Percentiles rank a stretch among this genome's conserved stretches.
These are phyloP conservation scores for Catharanthus roseus DNA, from an alignment of 257 asterid genomes.

Conservation along the genomic window DNA sequence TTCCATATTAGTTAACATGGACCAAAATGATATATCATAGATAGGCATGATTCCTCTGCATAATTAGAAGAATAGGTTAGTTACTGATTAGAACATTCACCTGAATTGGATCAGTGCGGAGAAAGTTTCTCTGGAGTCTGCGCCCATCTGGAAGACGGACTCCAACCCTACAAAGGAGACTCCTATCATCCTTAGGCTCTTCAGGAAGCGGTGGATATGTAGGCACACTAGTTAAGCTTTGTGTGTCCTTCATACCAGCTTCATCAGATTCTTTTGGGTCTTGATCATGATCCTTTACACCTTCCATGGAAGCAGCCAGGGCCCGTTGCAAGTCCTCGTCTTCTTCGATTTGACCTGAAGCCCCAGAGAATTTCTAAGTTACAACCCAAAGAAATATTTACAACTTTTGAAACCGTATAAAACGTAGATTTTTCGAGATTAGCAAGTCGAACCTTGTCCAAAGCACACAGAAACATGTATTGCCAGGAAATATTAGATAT, in stretches of 20 bases:
- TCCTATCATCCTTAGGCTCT: conserved; percentile 77
- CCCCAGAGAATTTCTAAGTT: conserved; percentile 14
- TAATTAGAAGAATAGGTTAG: neutral
- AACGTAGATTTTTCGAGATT: neutral
- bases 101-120: conserved; percentile 81
- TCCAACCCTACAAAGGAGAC: conserved; percentile 76
- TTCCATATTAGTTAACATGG: neutral
- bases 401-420: neutral
- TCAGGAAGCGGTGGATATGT: conserved; percentile 75
- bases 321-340: conserved; percentile 73
- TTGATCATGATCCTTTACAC: conserved; percentile 32
- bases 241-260: conserved; percentile 32
- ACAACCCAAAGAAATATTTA: neutral
- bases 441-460: neutral
- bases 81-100: conserved; percentile 24
- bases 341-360: conserved; percentile 51
- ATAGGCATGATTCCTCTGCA: neutral
- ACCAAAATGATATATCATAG: neutral
- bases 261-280: conserved; percentile 23
- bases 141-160: conserved; percentile 97
- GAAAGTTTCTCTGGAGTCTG: conserved; percentile 85
- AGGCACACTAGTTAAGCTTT: conserved; percentile 30
- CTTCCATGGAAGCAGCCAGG: conserved; percentile 81
- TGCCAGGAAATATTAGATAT: neutral
- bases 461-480: neutral